Base-by-base conservation (phyloP, 225 moss, liverwort and hornwort species). In the Rhytidiadelphus loreus region DNA sequence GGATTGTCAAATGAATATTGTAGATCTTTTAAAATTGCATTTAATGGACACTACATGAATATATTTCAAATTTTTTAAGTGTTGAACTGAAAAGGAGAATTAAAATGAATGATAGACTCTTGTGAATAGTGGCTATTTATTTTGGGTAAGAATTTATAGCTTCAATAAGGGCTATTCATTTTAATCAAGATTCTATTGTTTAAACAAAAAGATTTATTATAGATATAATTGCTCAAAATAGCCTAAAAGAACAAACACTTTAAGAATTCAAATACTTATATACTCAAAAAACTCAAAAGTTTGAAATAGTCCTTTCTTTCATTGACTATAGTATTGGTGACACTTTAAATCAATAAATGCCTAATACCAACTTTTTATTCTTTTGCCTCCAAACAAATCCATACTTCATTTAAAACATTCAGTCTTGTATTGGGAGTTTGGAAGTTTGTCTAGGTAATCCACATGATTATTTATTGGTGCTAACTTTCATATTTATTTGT, bases 381-480 rank as follows among this genome's bases (percentile, higher is more conserved):
- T 35, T 35, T 33, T 12, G 20, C 18, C 20, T 76, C 8, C 21
- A 52, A 76, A 13, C 32, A 35, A 52, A 53, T 53, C 3, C 8
- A 22, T 23, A 76, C 8, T 35, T 53, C 24, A 37, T 0, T 8
- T 53, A 0, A 9, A 24, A 37, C 6, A 77, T 24, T 1, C 0
- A 3, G 0, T 15, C 1, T 55, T 25, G 6, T 24, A 16, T 37
- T 37, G 25, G 6, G 4, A 56, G 16, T 7, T 37, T 37, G 25
- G 6, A 2, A 56, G 16, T 7, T 56, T 56, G 9, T 4, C 7
- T 15, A 16, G 2, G 7, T 26, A 25, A 11, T 77, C 7, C 0
- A 11, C 1, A n/a, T 56, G 1, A n/a, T 25, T 56, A 56, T n/a
- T 77, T 0, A 11, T 77, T 0, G 6, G 2, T 30, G 4, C 9